These are phyloP conservation scores for Sideroxylon spinosum DNA, from an alignment of 179 eudicot species.

Conservation along the genomic window DNA sequence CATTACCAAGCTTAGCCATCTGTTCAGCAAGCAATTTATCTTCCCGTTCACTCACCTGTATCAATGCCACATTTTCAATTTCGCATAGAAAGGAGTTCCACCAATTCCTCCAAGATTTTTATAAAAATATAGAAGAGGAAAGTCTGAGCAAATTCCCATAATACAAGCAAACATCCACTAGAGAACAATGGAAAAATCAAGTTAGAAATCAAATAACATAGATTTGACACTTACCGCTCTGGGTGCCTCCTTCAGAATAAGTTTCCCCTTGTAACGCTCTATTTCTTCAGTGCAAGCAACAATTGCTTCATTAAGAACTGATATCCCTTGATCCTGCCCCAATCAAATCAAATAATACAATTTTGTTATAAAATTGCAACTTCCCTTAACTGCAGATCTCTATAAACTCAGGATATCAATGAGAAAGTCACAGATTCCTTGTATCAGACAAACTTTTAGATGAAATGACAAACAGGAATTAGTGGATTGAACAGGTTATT, in stretches of 20 bases:
- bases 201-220: too few species aligned
- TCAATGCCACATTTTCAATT: not conserved
- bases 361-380: not conserved
- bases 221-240: constrained; percentile 61
- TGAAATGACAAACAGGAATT: not conserved
- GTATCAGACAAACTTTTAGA: too few species aligned
- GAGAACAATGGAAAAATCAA: too few species aligned
- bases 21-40: constrained; percentile 74
- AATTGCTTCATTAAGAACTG: constrained; percentile 67
- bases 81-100: too few species aligned
- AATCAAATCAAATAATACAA: not conserved
- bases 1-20: constrained; percentile 57
- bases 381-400: not conserved
- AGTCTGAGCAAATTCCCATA: too few species aligned
- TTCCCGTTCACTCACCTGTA: constrained; percentile 96
- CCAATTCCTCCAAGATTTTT: too few species aligned
- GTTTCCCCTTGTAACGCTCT: constrained; percentile 78
- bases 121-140: too few species aligned
- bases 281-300: constrained; percentile 68
- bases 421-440: not conserved
- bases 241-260: constrained; percentile 71
- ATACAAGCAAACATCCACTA: too few species aligned
- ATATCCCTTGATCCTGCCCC: constrained; percentile 78
- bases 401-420: not conserved
- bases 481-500: not conserved